Evolutionary conservation across 2,329 filamentous ascomycete species (phyloP).

Genomic region (Septoria linicola): DNA sequence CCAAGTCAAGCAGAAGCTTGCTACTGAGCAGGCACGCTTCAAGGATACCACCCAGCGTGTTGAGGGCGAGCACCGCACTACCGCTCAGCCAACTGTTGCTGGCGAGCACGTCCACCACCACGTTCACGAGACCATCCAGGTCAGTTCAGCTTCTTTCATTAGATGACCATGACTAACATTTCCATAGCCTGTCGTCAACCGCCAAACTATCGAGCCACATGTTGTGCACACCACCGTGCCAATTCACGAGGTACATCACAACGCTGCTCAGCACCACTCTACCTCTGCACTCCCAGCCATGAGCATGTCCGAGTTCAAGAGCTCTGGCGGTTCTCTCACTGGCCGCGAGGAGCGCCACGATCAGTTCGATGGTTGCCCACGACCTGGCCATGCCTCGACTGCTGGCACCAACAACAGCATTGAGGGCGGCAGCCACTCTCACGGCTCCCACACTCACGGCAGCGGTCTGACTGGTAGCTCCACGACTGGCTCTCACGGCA

Average conservation of each 20-base stretch:
- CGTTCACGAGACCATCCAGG: slow-evolving; percentile 62
- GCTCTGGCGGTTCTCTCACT: slow-evolving; percentile 53
- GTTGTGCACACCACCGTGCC: slow-evolving; percentile 70
- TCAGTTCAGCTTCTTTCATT: background rate
- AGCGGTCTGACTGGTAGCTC: background rate
- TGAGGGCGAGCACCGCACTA: slow-evolving; percentile 51
- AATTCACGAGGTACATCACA: slow-evolving; percentile 70
- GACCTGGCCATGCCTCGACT: slow-evolving; percentile 11
- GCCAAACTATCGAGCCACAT: slow-evolving; percentile 64
- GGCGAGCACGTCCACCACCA: slow-evolving; percentile 66
- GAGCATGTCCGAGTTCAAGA: slow-evolving; percentile 63
- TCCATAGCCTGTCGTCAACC: slow-evolving; percentile 69
- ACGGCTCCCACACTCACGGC: slow-evolving; percentile 14
- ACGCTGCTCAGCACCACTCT: slow-evolving; percentile 64
- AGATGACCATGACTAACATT: slow-evolving; percentile 52
- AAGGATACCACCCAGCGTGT: slow-evolving; percentile 50
- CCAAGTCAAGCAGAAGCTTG: slow-evolving; percentile 49
- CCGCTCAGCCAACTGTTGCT: slow-evolving; percentile 51
- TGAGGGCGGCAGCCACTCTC: slow-evolving; percentile 6
- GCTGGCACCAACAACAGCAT: slow-evolving; percentile 11
- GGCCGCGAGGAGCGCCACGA: slow-evolving; percentile 58
- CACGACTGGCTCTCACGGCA: slow-evolving; percentile 5
- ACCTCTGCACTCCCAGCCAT: slow-evolving; percentile 64
- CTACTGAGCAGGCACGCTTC: slow-evolving; percentile 56
- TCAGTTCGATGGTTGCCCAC: slow-evolving; percentile 54